Base-by-base conservation (phyloP, 2,329 filamentous ascomycete genomes). In the Microsporum audouinii region DNA sequence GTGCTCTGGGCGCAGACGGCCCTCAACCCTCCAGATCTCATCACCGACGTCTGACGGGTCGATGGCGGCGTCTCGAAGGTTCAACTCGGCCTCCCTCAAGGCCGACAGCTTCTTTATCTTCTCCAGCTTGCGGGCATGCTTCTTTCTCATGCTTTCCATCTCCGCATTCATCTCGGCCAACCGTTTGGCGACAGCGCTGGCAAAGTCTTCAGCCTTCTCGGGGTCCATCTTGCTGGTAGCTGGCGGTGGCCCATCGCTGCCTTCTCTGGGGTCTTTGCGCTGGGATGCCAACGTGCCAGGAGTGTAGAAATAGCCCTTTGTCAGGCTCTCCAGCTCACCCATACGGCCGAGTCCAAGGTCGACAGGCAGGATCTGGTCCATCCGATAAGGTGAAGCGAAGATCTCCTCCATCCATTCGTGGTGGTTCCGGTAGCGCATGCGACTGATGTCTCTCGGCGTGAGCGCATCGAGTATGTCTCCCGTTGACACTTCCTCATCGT, bases 341-440 rank as follows among this genome's bases (percentile, higher is more conserved):
- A 86, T 88, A 58, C 88, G 81, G 2, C 94, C 94, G 7, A 97
- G 78, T 0, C 91, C 91, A 38, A 97, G 82, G 71, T 96, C 91
- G 2, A 91, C 84, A 0, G 92, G 91, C 6, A 87, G 84, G 62
- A 99, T 95, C 71, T 95, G 89, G 57, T 82, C 83, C 64, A 92
- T 88, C 29, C 88, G 82, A 71, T 96, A 96, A 0, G 91, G 90
- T 0, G 92, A 97, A 0, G 88, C 89, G 60, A 97, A 83, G 33
- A 99, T 86, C 75, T 99, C 92, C 70, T 97, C 94, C 89, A 99
- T 96, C 94, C 92, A 97, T 72, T 96, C 90, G 69, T 99, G 92
- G 68, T 99, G 95, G 71, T 96, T 91, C 71, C 87, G 87, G 73
- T 96, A 99, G 60, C 94, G 84, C 65, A 85, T 84, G 63, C 89